phyloP scores from a whole-genome alignment of 768 basidiomycete genomes.

The Kondoa subrosea region DNA sequence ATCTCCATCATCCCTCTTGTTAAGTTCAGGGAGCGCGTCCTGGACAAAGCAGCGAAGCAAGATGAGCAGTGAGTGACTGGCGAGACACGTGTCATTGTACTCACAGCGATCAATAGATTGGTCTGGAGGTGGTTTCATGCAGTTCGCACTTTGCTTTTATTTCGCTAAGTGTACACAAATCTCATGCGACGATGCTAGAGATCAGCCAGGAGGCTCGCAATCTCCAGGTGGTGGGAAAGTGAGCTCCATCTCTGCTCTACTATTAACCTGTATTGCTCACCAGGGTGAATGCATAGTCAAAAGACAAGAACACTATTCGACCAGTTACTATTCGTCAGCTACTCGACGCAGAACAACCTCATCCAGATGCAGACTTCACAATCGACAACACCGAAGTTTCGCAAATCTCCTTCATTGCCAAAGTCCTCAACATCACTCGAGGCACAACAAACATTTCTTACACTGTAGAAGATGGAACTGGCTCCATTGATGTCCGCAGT shows the following conservation, averaged over 20 bases:
- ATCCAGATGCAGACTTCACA: slow-evolving; percentile 74
- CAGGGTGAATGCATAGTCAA: not conserved
- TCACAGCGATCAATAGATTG: too few species aligned
- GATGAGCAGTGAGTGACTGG: too few species aligned
- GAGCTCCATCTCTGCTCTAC: not conserved
- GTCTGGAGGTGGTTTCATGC: not conserved
- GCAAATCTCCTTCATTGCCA: slow-evolving; percentile 62
- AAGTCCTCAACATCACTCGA: slow-evolving; percentile 49
- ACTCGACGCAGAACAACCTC: slow-evolving; percentile 55
- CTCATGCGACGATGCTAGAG: too few species aligned
- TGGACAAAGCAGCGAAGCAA: too few species aligned
- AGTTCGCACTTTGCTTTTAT: too few species aligned
- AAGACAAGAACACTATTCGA: slow-evolving; percentile 38
- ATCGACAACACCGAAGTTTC: slow-evolving; percentile 65
- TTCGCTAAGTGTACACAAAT: too few species aligned
- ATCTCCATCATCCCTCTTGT: not conserved
- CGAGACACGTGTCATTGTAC: too few species aligned
- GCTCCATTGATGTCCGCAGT: slow-evolving; percentile 33
- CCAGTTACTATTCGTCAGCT: slow-evolving; percentile 68
- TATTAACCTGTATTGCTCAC: not conserved
- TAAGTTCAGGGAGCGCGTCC: not conserved
- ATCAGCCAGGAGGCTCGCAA: not conserved
- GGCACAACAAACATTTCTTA: slow-evolving; percentile 70
- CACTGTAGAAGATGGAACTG: slow-evolving; percentile 58
- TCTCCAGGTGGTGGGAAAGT: not conserved